Conservation (phyloP, 2,329 filamentous ascomycete genomes). For the Botrytis hyacinthi region DNA sequence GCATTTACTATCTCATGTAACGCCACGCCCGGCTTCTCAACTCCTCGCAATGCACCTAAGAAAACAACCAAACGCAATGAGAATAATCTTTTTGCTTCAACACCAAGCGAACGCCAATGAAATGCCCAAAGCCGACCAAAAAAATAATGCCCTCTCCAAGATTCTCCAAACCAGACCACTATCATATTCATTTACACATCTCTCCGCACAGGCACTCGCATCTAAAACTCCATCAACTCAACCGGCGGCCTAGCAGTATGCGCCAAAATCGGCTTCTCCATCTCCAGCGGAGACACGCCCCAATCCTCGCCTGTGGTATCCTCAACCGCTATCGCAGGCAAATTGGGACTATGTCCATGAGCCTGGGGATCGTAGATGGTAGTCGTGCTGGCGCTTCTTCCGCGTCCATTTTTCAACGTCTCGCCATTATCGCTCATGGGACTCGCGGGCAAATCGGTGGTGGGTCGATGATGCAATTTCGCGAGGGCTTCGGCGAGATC, state of each 20-base stretch:
- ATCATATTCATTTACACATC: conserved; percentile 16
- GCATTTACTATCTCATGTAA: not conserved
- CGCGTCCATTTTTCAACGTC: conserved; percentile 31
- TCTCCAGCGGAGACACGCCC: conserved; percentile 44
- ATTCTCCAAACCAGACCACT: not conserved
- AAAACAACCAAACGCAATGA: not conserved
- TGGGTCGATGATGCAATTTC: conserved; percentile 52
- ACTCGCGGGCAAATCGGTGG: conserved; percentile 41
- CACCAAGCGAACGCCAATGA: not conserved
- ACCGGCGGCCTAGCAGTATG: conserved; percentile 63
- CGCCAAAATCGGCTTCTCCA: conserved; percentile 49
- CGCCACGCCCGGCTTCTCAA: conserved; percentile 9
- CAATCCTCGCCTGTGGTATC: conserved; percentile 56
- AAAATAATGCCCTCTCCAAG: not conserved
- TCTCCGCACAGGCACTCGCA: too few species aligned
- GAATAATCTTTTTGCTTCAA: not conserved
- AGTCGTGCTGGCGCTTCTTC: conserved; percentile 61
- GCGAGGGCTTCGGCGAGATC: conserved; percentile 66
- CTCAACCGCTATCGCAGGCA: conserved; percentile 66
- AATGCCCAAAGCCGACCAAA: conserved; percentile 1
- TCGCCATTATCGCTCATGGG: conserved; percentile 43
- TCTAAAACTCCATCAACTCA: conserved; percentile 54
- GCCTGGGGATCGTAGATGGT: conserved; percentile 64
- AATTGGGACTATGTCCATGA: conserved; percentile 51
- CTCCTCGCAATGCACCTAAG: conserved; percentile 18